Base-by-base conservation (phyloP, 176 grass and related monocot genomes). In the Triticum turgidum region DNA sequence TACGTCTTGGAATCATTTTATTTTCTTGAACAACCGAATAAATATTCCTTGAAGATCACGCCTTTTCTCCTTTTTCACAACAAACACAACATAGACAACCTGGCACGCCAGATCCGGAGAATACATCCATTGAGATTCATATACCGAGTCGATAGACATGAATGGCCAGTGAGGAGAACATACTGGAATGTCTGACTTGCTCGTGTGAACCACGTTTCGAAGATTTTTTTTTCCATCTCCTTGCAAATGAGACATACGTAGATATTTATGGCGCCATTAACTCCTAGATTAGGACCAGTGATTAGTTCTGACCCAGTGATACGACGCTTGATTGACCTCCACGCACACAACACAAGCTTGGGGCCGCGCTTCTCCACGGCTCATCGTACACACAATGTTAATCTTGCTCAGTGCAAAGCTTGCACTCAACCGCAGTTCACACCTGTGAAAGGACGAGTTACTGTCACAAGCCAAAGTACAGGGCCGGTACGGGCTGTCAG, bases 371-470 rank as follows among this genome's bases (percentile, higher is more conserved):
- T 83, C 22, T 12, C 12, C 81, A 83, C 7, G 49, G 66, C 11
- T 17, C 65, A 65, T 64, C 61, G 61, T 27, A 27, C 61, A 62
- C 61, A 14, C 41, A 45, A 14, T 6, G 1, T 1, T 54, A 54
- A 54, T 54, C 51, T 14, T 54, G 51, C 51, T 0, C 54, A 1
- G 54, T 3, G 54, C 54, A 21, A 81, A 5, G 18, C 83, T 86
- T 85, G 83, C 83, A 70, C 88, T 86, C 70, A 41, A 77, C 70
- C 63, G 3, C 21, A 7, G 83, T 82, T 86, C 86, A 83, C 87
- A 85, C 61, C 2, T 5, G 5, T 25, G 61, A 11, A 24, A 64
- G 18, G 54, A 63, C 45, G 30, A 45, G 5, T 32, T 81, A 63
- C 69, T 38, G 69, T 41, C 61, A 64, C 6, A 6, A 54, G 30